Conservation (phyloP, 1,139 yeast genomes). For the Suhomyces guaymorum region DNA sequence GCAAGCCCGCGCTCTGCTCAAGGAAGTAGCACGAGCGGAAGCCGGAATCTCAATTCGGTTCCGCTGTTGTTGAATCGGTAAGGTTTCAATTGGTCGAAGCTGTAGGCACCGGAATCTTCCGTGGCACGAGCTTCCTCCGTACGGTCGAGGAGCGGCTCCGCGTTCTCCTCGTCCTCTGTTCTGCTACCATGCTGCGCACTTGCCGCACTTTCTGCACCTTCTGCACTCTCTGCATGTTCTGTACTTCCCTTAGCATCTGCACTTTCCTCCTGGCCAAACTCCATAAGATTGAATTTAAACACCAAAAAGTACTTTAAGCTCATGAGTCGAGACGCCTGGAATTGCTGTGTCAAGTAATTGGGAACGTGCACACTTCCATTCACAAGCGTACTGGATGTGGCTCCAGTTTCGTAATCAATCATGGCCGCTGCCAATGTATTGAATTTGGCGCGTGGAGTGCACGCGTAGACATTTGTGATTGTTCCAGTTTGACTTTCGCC, state of each 20-base stretch:
- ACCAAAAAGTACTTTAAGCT: slow-evolving; percentile 40
- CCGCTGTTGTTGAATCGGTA: slow-evolving; percentile 34
- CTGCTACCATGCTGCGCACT: too few relatives aligned
- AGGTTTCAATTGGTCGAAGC: slow-evolving; percentile 15
- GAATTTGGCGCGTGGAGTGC: slow-evolving; percentile 38
- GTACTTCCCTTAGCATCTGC: too few relatives aligned
- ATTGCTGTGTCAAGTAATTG: slow-evolving; percentile 34
- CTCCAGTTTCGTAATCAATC: slow-evolving; percentile 8
- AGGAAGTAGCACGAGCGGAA: slow-evolving; percentile 19
- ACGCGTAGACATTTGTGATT: slow-evolving; percentile 35
- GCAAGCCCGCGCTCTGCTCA: not conserved
- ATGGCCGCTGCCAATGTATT: slow-evolving; percentile 39
- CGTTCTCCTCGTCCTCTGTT: not conserved
- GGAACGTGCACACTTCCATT: slow-evolving; percentile 38
- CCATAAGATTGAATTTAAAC: slow-evolving; percentile 39
- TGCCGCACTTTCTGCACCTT: too few relatives aligned
- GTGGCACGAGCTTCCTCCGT: too few relatives aligned
- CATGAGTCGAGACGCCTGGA: slow-evolving; percentile 39
- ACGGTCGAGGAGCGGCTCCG: slow-evolving; percentile 1
- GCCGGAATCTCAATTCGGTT: slow-evolving; percentile 35
- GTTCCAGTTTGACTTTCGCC: too few relatives aligned
- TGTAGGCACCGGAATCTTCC: not conserved
- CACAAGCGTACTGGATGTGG: slow-evolving; percentile 15
- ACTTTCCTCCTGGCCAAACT: slow-evolving; percentile 18
- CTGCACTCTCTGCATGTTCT: too few relatives aligned